Base-by-base conservation (phyloP, 2,329 filamentous ascomycete species). In the Venturia nashicola region DNA sequence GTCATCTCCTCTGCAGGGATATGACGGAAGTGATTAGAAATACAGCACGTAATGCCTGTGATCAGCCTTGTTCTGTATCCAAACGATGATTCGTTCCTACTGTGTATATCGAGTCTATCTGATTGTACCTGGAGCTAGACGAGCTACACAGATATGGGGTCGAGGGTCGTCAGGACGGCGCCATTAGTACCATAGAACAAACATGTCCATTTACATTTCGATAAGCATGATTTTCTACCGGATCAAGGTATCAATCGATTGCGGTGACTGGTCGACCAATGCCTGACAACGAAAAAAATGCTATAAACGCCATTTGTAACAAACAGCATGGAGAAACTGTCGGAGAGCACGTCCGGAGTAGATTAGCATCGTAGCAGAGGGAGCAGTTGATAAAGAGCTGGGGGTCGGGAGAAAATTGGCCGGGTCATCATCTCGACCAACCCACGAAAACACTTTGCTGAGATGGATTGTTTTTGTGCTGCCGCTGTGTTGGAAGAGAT, bases 21-120 rank as follows among this genome's bases (percentile, higher is more conserved):
- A 60, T 60, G 36, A 44, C 59, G 59, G 39, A 44, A 34, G n/a
- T 42, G 59, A 60, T 60, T 60, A 60, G 59, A 42, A 60, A 60
- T 44, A 43, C 59, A 34, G 59, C 59, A 60, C 36, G 36, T 12
- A 57, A 57, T 36, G 14, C 51, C 32, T 57, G 18, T 36, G 51
- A 36, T 57, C 51, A n/a, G 32, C 16, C 27, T 54, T 32, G 27
- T 27, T 27, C 27, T 27, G 27, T 27, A 27, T 27, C 4, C 27
- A 27, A 27, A 2, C 27, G 27, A 27, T 27, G 2, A 27, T 27
- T 27, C 27, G 27, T 2, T 27, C 27, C 27, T 27, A 27, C 4
- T n/a, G n/a, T n/a, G n/a, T 20, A 36, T 34, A 18, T 8, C 3
- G 14, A n/a, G 4, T 57, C n/a, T 57, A 16, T 51, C 12, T 27